Percentiles rank a stretch among this genome's conserved stretches.
Evolutionary conservation across 768 basidiomycete genomes (phyloP).

Genomic region (Pisolithus microcarpus): DNA sequence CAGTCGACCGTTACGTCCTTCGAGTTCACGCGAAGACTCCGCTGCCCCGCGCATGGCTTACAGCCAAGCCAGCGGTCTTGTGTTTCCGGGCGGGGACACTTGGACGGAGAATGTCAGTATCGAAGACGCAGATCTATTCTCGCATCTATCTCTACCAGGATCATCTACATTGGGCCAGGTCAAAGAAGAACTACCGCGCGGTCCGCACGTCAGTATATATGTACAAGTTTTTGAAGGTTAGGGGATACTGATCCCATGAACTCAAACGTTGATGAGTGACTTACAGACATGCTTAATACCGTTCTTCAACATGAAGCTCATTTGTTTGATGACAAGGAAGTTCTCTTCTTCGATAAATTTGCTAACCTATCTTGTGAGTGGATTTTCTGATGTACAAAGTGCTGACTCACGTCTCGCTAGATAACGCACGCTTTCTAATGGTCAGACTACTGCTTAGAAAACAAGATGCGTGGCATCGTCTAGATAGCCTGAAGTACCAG

Average conservation of each 20-base stretch:
- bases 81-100: slow-evolving; percentile 25
- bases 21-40: no score
- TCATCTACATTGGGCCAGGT: slow-evolving; percentile 3
- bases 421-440: slow-evolving; percentile 54
- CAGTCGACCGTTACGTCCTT: no score
- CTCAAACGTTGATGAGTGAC: not conserved
- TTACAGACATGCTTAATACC: slow-evolving; percentile 48
- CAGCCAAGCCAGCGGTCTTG: slow-evolving; percentile 17
- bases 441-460: slow-evolving; percentile 58
- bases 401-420: slow-evolving; percentile 26
- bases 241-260: not conserved
- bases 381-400: not conserved
- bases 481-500: slow-evolving; percentile 37
- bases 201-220: slow-evolving; percentile 17
- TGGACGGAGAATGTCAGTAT: slow-evolving; percentile 11
- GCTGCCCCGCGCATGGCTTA: no score
- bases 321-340: slow-evolving; percentile 46
- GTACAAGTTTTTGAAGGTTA: slow-evolving; percentile 27
- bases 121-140: slow-evolving; percentile 1
- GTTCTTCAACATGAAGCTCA: slow-evolving; percentile 44
- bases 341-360: slow-evolving; percentile 37
- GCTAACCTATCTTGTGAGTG: slow-evolving; percentile 44
- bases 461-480: slow-evolving; percentile 46
- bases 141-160: slow-evolving; percentile 4
- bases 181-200: slow-evolving; percentile 1